phyloP scores from a whole-genome alignment of 768 basidiomycete species.

The Strobilomyces dryophilus region DNA sequence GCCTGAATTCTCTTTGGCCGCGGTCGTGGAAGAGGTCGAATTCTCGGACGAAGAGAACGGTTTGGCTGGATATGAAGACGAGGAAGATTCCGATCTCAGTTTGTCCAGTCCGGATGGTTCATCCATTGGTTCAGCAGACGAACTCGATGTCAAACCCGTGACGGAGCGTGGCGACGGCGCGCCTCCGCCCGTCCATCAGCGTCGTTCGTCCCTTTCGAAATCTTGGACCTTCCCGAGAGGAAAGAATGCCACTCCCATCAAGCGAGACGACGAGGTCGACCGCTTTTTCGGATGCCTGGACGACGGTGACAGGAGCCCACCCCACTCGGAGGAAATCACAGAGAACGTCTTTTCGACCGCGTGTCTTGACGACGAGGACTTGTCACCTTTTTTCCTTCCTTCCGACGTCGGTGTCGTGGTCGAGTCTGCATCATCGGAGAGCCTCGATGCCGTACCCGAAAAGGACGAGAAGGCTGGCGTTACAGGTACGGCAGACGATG shows the following conservation, averaged over 20 bases:
- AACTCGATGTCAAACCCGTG: constrained; percentile 27
- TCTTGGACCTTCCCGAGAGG: constrained; percentile 64
- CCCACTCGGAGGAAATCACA: constrained; percentile 45
- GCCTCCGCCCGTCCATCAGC: constrained; percentile 24
- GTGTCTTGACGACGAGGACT: constrained; percentile 42
- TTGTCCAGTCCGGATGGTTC: constrained; percentile 44
- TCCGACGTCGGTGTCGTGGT: constrained; percentile 41
- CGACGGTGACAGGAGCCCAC: constrained; percentile 50
- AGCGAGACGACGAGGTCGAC: constrained; percentile 52
- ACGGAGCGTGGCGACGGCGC: constrained; percentile 10
- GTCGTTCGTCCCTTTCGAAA: constrained; percentile 51
- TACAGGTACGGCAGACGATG: constrained; percentile 38
- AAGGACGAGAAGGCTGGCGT: constrained; percentile 32
- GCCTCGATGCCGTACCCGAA: constrained; percentile 39
- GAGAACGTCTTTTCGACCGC: constrained; percentile 56
- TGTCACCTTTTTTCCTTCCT: constrained; percentile 49
- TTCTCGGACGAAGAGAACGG: constrained; percentile 46
- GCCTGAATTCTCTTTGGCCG: constrained; percentile 47
- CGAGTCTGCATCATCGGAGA: constrained; percentile 24
- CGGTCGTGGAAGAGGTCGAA: constrained; percentile 54
- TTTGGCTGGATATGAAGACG: constrained; percentile 67
- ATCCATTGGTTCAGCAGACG: constrained; percentile 53
- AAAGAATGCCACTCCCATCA: constrained; percentile 14
- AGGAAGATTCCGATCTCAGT: constrained; percentile 52
- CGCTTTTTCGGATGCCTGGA: constrained; percentile 72